Evolutionary conservation across 2,329 filamentous ascomycete genomes (phyloP).

Genomic region (Sporothrix humicola): DNA sequence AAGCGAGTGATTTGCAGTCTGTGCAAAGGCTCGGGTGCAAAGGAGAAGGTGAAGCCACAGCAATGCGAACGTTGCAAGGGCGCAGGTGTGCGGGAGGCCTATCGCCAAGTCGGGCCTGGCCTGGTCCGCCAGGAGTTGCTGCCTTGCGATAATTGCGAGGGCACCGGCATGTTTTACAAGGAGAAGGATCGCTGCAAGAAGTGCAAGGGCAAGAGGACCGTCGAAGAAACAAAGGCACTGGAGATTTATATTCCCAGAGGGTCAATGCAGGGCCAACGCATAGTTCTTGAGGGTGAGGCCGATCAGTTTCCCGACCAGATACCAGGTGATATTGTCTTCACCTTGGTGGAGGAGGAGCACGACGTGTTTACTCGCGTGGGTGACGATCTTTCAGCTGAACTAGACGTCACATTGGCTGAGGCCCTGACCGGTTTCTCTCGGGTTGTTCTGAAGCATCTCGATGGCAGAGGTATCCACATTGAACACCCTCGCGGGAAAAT

Average conservation of each 20-base stretch:
- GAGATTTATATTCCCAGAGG: slow-evolving; percentile 96
- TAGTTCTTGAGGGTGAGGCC: slow-evolving; percentile 89
- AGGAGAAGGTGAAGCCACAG: slow-evolving; percentile 85
- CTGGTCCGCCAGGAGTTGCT: slow-evolving; percentile 81
- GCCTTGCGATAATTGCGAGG: slow-evolving; percentile 81
- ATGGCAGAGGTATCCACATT: slow-evolving; percentile 87
- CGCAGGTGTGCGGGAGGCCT: slow-evolving; percentile 74
- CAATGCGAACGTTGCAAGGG: slow-evolving; percentile 86
- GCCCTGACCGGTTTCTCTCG: slow-evolving; percentile 87
- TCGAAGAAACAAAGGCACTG: slow-evolving; percentile 88
- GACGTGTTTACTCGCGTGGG: slow-evolving; percentile 82
- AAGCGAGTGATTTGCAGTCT: slow-evolving; percentile 88
- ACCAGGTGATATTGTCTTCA: slow-evolving; percentile 92
- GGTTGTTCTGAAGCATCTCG: slow-evolving; percentile 88
- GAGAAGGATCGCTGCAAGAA: slow-evolving; percentile 99
- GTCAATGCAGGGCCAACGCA: slow-evolving; percentile 83
- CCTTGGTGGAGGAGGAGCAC: slow-evolving; percentile 80
- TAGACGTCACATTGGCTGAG: slow-evolving; percentile 82
- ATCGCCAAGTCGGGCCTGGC: slow-evolving; percentile 84
- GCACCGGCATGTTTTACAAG: slow-evolving; percentile 84
- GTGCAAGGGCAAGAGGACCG: slow-evolving; percentile 91
- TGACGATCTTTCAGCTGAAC: slow-evolving; percentile 79
- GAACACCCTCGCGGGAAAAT: slow-evolving; percentile 81
- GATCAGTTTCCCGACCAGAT: slow-evolving; percentile 89
- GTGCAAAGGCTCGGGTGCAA: slow-evolving; percentile 89